A percentile compares a stretch with the other conserved stretches of the same genome.
Evolutionary conservation across 1,284 basidiomycete genomes (phyloP).

Genomic region (Mycosarcoma maydis): DNA sequence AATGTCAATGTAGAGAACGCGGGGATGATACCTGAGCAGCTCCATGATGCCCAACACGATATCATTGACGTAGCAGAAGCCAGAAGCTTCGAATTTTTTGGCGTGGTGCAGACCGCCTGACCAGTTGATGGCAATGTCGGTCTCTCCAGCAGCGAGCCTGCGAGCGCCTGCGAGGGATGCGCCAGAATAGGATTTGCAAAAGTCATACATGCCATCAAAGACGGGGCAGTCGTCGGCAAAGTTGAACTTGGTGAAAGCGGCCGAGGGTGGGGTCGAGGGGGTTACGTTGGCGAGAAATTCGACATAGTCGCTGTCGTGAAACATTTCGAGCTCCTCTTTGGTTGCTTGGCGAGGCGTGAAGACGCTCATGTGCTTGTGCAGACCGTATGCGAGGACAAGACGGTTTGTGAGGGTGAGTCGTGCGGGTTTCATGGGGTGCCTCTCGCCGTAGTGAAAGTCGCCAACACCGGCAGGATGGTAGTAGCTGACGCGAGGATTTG

Average conservation of each 20-base stretch:
- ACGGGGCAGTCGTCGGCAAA: constrained; percentile 67
- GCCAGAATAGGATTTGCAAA: constrained; percentile 64
- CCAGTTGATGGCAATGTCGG: constrained; percentile 98
- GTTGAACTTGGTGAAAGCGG: constrained; percentile 64
- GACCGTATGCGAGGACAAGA: constrained; percentile 92
- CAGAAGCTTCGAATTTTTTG: constrained; percentile 94
- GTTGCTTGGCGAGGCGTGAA: constrained; percentile 90
- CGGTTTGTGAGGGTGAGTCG: constrained; percentile 92
- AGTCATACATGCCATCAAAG: constrained; percentile 67
- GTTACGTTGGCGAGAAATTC: constrained; percentile 82
- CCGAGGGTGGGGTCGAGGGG: constrained; percentile 57
- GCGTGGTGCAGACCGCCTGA: constrained; percentile 97
- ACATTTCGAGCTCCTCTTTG: constrained; percentile 85
- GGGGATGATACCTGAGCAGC: constrained; percentile 73
- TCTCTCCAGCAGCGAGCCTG: constrained; percentile 72
- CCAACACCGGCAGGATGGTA: constrained; percentile 95
- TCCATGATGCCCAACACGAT: constrained; percentile 65
- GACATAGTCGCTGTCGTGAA: constrained; percentile 92
- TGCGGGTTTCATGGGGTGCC: constrained; percentile 98
- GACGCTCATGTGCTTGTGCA: constrained; percentile 95
- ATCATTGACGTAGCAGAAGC: constrained; percentile 98
- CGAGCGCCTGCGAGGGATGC: constrained; percentile 79
- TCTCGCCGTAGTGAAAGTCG: constrained; percentile 81
- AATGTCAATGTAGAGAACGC: constrained; percentile 96
- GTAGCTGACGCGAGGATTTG: constrained; percentile 82